A percentile compares a stretch with the other conserved stretches of the same genome.
phyloP scores from a whole-genome alignment of 352 stramenopile species.

The Globisporangium radiosum region DNA sequence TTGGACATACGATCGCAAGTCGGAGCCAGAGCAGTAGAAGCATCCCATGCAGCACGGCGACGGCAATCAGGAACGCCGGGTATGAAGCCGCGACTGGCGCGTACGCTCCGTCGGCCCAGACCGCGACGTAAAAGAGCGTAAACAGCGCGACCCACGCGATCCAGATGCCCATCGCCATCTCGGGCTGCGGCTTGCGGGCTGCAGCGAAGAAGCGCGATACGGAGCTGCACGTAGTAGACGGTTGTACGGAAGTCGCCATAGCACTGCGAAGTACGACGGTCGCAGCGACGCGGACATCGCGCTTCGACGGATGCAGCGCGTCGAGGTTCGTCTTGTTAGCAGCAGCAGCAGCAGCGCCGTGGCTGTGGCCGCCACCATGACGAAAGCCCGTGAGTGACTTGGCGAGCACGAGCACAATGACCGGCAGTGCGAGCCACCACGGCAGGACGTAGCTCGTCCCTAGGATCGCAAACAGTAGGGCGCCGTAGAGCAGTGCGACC shows the following conservation, averaged over 20 bases:
- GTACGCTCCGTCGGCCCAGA: constrained; percentile 49
- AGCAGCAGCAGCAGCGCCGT: constrained; percentile 35
- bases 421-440: constrained; percentile 58
- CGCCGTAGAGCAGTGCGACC: constrained; percentile 42
- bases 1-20: constrained; percentile 48
- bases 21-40: constrained; percentile 47
- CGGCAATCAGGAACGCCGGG: constrained; percentile 29
- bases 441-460: constrained; percentile 57
- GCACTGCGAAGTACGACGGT: constrained; percentile 36
- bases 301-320: constrained; percentile 39
- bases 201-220: constrained; percentile 19
- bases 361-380: constrained; percentile 29
- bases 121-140: constrained; percentile 55
- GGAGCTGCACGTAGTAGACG: constrained; percentile 9
- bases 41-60: constrained; percentile 31
- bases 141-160: constrained; percentile 68
- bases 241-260: too few species aligned
- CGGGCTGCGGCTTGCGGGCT: constrained; percentile 25
- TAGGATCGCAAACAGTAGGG: constrained; percentile 42
- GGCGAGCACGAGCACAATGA: constrained; percentile 47
- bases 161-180: constrained; percentile 78
- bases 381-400: constrained; percentile 45
- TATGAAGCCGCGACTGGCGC: constrained; percentile 24
- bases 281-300: constrained; percentile 22
- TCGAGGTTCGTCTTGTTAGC: constrained; percentile 32